Conservation (phyloP, 805 yeast genomes). For the Schizosaccharomyces octosporus region DNA sequence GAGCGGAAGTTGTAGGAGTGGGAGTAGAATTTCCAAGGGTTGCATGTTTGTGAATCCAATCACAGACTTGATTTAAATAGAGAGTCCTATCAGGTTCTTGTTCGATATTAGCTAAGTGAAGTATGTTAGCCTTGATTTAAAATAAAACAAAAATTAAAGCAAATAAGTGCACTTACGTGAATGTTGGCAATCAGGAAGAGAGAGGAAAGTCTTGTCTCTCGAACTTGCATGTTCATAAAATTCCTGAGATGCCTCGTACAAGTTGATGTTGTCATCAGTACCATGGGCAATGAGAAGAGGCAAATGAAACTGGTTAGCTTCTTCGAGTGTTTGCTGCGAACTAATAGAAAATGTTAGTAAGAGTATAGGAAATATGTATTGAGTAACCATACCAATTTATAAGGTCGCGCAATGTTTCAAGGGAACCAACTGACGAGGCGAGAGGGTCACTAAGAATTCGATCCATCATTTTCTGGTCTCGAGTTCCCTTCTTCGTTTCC, state of each 20-base stretch:
- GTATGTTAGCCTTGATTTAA: neutral
- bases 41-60: neutral
- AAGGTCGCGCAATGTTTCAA: slow-evolving; percentile 14
- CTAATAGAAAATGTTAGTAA: slow-evolving; percentile 13
- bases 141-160: neutral
- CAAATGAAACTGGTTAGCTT: slow-evolving; percentile 11
- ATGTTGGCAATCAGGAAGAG: neutral
- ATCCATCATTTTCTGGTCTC: slow-evolving; percentile 11
- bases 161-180: neutral
- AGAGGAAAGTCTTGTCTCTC: neutral
- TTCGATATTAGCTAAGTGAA: neutral
- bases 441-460: slow-evolving; percentile 11
- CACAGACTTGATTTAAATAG: neutral
- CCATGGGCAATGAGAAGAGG: slow-evolving; percentile 17
- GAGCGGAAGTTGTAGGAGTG: neutral
- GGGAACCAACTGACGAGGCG: slow-evolving; percentile 11
- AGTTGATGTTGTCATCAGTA: slow-evolving; percentile 8
- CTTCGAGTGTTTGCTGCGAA: slow-evolving; percentile 11
- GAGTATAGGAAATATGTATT: slow-evolving; percentile 3
- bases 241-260: slow-evolving; percentile 7
- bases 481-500: slow-evolving; percentile 3
- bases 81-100: neutral
- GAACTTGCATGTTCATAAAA: slow-evolving; percentile 7
- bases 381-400: slow-evolving; percentile 4
- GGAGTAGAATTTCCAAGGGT: neutral